A percentile compares a stretch with the other conserved stretches of the same genome.
Conservation (phyloP, 805 yeast genomes). For the Torulaspora franciscae region DNA sequence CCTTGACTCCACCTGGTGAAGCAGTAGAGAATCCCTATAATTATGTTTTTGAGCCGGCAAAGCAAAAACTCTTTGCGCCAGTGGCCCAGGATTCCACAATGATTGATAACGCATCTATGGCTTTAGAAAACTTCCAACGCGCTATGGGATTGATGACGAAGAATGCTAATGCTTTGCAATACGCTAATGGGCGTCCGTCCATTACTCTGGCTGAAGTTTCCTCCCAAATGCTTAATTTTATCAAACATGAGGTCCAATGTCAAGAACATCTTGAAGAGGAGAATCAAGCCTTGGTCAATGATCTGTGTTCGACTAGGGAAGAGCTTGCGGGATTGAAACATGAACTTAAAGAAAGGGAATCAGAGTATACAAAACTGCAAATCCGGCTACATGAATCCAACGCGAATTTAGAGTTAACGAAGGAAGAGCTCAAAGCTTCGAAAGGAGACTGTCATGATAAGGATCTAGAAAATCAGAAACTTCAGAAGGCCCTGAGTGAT, state of each 20-base stretch:
- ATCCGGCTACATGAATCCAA: conserved; percentile 7
- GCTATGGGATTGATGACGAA: conserved; percentile 9
- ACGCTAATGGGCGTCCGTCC: conserved; percentile 1
- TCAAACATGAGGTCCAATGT: conserved; percentile 4
- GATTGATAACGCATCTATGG: conserved; percentile 9
- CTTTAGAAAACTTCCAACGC: conserved; percentile 8
- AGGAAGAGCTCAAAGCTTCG: not conserved
- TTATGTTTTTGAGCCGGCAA: conserved; percentile 22
- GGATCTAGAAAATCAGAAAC: not conserved
- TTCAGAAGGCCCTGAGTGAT: not conserved
- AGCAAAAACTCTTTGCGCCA: conserved; percentile 1
- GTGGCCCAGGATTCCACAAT: conserved; percentile 11
- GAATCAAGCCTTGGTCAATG: conserved; percentile 1
- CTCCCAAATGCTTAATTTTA: conserved; percentile 7
- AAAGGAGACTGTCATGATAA: not conserved
- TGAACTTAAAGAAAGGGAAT: conserved; percentile 7
- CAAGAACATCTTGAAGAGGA: conserved; percentile 5
- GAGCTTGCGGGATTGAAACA: conserved; percentile 1
- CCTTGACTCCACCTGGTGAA: conserved; percentile 20
- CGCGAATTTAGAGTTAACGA: not conserved
- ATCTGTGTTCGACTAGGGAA: conserved; percentile 1
- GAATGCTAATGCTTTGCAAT: conserved; percentile 1
- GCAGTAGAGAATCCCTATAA: conserved; percentile 21
- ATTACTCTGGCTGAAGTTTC: conserved; percentile 11
- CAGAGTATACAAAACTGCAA: conserved; percentile 1